These are phyloP conservation scores for Glycine tomentella DNA, from an alignment of 306 rosid genomes.

Conservation along the genomic window DNA sequence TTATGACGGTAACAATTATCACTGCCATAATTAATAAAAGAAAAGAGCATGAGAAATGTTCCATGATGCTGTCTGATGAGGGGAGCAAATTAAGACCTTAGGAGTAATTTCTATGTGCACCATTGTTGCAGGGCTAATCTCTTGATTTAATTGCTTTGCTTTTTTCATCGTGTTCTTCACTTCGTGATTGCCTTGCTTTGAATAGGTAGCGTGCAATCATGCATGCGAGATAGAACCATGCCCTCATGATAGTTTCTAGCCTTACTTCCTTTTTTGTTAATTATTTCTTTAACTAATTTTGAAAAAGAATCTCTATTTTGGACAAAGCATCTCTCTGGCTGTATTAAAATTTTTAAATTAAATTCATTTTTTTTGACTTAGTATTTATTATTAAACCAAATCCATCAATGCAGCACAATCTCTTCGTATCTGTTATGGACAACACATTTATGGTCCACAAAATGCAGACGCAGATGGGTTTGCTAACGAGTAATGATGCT, in stretches of 20 bases:
- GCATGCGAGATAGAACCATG: conserved; percentile 41
- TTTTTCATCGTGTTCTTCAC: conserved; percentile 37
- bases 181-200: background rate
- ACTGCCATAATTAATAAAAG: conserved; percentile 40
- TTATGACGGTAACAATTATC: conserved; percentile 59
- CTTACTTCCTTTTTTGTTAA: too few relatives aligned
- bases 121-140: conserved; percentile 7
- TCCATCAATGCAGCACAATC: background rate
- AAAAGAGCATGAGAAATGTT: conserved; percentile 58
- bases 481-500: background rate
- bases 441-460: background rate
- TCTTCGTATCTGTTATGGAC: background rate
- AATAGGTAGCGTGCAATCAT: conserved; percentile 41
- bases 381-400: background rate
- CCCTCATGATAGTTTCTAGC: conserved; percentile 4
- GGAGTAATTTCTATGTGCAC: conserved; percentile 20
- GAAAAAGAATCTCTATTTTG: background rate
- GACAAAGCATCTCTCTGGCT: too few relatives aligned
- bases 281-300: too few relatives aligned
- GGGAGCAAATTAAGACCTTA: conserved; percentile 19
- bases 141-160: conserved; percentile 32
- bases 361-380: too few relatives aligned
- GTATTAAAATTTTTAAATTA: too few relatives aligned
- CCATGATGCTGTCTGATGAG: conserved; percentile 64
- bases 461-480: background rate